These are phyloP conservation scores for Corchorus capsularis DNA, from an alignment of 345 rosid genomes.

Conservation along the genomic window DNA sequence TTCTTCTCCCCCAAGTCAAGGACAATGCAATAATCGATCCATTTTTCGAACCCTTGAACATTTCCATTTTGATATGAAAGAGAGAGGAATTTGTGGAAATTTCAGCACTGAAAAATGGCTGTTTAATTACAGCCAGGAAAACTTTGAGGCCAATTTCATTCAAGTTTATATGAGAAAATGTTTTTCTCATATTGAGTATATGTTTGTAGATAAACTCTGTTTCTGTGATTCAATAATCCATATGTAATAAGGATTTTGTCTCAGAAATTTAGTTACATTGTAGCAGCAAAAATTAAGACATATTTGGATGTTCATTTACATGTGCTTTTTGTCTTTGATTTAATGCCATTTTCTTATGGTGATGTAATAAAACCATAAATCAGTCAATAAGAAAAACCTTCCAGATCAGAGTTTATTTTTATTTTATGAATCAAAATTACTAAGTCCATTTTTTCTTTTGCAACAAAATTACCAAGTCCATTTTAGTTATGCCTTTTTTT, in stretches of 20 bases:
- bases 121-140: neutral
- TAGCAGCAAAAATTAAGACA: neutral
- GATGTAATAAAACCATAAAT: conserved; percentile 13
- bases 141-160: conserved; percentile 7
- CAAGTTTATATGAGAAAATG: neutral
- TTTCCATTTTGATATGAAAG: conserved; percentile 6
- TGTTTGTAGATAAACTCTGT: conserved; percentile 17
- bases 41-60: neutral
- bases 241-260: conserved; percentile 13
- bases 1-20: neutral
- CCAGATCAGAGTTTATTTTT: neutral
- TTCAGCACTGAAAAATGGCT: neutral
- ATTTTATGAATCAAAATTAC: neutral
- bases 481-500: too few relatives aligned
- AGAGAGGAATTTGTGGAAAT: conserved; percentile 14
- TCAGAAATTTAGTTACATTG: neutral
- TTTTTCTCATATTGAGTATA: neutral
- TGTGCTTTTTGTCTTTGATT: neutral
- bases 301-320: neutral
- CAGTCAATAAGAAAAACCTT: neutral
- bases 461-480: too few relatives aligned
- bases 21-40: neutral
- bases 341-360: conserved; percentile 3
- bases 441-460: too few relatives aligned
- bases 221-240: neutral